Percentiles rank a stretch among this genome's conserved stretches.
Evolutionary conservation across 2,329 filamentous ascomycete genomes (phyloP).

Genomic region (Hymenoscyphus infarciens): DNA sequence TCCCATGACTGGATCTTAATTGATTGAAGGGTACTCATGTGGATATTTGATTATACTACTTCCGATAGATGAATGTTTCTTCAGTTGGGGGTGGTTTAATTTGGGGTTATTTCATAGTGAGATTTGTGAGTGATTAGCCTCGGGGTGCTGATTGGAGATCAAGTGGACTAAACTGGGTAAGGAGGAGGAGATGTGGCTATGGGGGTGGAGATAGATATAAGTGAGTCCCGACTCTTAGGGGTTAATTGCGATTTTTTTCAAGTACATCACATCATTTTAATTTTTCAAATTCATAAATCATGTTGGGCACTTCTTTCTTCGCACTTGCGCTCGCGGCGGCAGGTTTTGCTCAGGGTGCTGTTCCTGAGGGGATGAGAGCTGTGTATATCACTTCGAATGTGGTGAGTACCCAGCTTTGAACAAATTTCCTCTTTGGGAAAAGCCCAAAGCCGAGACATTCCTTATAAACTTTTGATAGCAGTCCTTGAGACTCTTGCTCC

Average conservation of each 20-base stretch:
- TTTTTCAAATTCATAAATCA: background rate
- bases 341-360: slow-evolving; percentile 12
- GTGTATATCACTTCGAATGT: slow-evolving; percentile 22
- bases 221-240: background rate
- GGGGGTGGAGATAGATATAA: background rate
- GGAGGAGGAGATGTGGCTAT: background rate
- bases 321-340: slow-evolving; percentile 15
- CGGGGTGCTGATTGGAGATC: background rate
- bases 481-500: too few species aligned
- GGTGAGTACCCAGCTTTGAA: too few species aligned
- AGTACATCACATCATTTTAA: background rate
- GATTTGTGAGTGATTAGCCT: background rate
- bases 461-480: too few species aligned
- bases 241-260: background rate
- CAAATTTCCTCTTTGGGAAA: too few species aligned
- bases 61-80: background rate
- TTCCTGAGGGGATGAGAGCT: slow-evolving; percentile 15
- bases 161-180: background rate
- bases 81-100: background rate
- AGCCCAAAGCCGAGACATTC: too few species aligned
- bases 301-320: slow-evolving; percentile 17
- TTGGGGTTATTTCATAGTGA: background rate
- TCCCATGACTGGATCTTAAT: background rate
- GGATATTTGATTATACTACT: background rate
- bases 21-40: slow-evolving; percentile 1